Conservation (phyloP, 805 yeast species). For the Cyberlindnera suaveolens region DNA sequence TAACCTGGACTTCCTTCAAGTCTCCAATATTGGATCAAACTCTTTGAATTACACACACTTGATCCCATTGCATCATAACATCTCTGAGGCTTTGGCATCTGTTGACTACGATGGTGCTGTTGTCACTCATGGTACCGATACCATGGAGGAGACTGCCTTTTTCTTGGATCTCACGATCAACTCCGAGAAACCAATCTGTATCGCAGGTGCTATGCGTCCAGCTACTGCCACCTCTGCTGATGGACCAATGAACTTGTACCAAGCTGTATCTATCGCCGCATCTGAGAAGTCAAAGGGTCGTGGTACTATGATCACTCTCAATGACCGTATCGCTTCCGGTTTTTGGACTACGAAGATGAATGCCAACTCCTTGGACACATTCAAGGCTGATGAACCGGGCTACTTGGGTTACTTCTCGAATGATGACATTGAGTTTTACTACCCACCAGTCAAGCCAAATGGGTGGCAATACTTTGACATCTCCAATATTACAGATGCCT, state of each 20-base stretch:
- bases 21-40: slow-evolving; percentile 52
- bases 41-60: slow-evolving; percentile 44
- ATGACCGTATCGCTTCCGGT: slow-evolving; percentile 64
- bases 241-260: slow-evolving; percentile 68
- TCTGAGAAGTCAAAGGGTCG: slow-evolving; percentile 43
- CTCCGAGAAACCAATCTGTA: slow-evolving; percentile 29
- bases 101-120: slow-evolving; percentile 49
- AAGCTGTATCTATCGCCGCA: slow-evolving; percentile 59
- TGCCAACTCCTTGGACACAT: slow-evolving; percentile 63
- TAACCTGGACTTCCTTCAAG: slow-evolving; percentile 34
- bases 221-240: slow-evolving; percentile 64
- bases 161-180: slow-evolving; percentile 46
- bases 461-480: slow-evolving; percentile 28
- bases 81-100: slow-evolving; percentile 36
- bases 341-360: slow-evolving; percentile 61
- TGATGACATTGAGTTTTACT: slow-evolving; percentile 55
- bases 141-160: slow-evolving; percentile 62
- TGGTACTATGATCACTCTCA: slow-evolving; percentile 57
- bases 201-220: slow-evolving; percentile 63
- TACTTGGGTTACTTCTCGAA: slow-evolving; percentile 63
- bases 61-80: slow-evolving; percentile 38
- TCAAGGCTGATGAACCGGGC: slow-evolving; percentile 61
- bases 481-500: slow-evolving; percentile 16
- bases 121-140: slow-evolving; percentile 68
- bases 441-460: slow-evolving; percentile 49